Conservation (phyloP, 225 moss, liverwort and hornwort species). For the Climacium dendroides region DNA sequence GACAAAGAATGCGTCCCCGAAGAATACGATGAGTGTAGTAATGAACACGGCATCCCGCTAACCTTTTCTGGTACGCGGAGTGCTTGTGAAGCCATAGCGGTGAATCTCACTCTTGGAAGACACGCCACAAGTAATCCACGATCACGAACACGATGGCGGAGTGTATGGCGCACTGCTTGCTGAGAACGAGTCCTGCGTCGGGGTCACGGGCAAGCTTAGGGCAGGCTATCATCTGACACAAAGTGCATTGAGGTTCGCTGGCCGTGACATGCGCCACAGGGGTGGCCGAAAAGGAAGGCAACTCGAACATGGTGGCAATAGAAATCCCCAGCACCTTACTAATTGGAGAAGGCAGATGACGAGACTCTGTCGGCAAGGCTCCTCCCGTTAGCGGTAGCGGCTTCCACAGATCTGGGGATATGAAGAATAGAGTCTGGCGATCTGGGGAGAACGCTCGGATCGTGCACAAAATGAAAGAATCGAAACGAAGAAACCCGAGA, state of each 20-base stretch:
- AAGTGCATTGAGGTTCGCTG: conserved; percentile 18
- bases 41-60: background rate
- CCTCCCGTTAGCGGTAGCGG: background rate
- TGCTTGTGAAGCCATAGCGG: background rate
- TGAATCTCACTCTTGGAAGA: conserved; percentile 17
- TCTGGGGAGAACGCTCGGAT: background rate
- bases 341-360: background rate
- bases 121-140: conserved; percentile 41
- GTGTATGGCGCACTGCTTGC: conserved; percentile 48
- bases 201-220: conserved; percentile 29
- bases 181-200: conserved; percentile 7
- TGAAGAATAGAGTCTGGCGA: background rate
- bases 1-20: background rate
- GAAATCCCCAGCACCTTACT: background rate
- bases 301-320: conserved; percentile 10
- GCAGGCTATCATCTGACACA: conserved; percentile 51
- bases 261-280: conserved; percentile 12
- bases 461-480: background rate
- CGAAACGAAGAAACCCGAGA: background rate
- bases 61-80: background rate
- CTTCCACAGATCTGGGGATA: background rate
- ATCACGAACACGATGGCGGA: conserved; percentile 54
- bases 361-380: background rate
- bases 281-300: background rate
- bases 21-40: background rate